phyloP scores from a whole-genome alignment of 2,329 filamentous ascomycete genomes.

The Sporothrix luriei region DNA sequence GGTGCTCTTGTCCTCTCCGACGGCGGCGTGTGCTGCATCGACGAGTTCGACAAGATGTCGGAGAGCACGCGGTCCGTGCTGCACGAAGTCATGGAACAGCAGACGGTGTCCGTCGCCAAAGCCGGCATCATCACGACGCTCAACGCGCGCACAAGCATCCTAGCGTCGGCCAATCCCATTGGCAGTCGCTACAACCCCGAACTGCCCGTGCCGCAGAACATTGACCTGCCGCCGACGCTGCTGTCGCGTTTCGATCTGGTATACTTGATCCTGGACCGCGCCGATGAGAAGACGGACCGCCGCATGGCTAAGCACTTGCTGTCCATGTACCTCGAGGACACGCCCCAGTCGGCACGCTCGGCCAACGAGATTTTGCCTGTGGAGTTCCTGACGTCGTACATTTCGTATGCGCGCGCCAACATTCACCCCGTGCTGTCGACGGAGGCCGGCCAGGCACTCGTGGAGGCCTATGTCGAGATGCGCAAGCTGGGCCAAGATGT shows the following conservation, averaged over 20 bases:
- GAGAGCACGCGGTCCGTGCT: conserved; percentile 77
- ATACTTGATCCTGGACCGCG: conserved; percentile 91
- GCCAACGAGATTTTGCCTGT: conserved; percentile 81
- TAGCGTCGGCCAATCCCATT: conserved; percentile 96
- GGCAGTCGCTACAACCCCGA: conserved; percentile 97
- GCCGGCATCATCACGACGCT: conserved; percentile 96
- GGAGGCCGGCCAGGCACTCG: conserved; percentile 79
- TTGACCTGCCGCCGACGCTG: conserved; percentile 91
- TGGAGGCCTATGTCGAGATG: conserved; percentile 90
- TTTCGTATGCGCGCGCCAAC: conserved; percentile 88
- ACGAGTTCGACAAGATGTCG: conserved; percentile 87
- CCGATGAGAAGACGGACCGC: conserved; percentile 87
- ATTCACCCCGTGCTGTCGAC: conserved; percentile 81
- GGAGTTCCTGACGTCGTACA: conserved; percentile 94
- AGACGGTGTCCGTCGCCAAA: conserved; percentile 82
- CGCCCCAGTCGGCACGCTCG: conserved; percentile 77
- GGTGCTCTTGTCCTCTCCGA: conserved; percentile 78
- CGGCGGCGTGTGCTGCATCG: conserved; percentile 81
- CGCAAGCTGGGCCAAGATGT: conserved; percentile 88
- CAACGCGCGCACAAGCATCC: conserved; percentile 91
- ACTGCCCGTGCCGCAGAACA: conserved; percentile 94
- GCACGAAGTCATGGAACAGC: conserved; percentile 87
- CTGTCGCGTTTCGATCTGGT: conserved; percentile 96
- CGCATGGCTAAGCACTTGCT: conserved; percentile 89
- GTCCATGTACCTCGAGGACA: conserved; percentile 95